Evolutionary conservation across 1,139 yeast genomes (phyloP).

Genomic region (Suhomyces wounanorum): DNA sequence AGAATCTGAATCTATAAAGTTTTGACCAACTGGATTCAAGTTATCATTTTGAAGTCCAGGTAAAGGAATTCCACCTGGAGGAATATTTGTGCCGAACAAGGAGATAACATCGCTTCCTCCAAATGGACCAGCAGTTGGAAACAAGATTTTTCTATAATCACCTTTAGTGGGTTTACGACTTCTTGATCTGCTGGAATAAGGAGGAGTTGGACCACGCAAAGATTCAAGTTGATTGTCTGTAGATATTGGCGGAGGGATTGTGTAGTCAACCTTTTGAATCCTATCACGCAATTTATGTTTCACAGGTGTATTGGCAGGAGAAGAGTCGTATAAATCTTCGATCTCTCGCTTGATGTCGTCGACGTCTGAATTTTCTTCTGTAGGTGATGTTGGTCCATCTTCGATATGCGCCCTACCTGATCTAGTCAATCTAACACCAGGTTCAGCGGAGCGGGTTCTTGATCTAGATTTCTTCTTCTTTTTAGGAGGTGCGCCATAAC

Average conservation of each 20-base stretch:
- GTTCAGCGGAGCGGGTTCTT: slow-evolving; percentile 29
- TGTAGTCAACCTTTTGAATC: slow-evolving; percentile 70
- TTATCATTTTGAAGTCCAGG: slow-evolving; percentile 37
- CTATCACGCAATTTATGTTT: slow-evolving; percentile 74
- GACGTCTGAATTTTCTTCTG: slow-evolving; percentile 17
- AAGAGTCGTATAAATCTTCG: slow-evolving; percentile 54
- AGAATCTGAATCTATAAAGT: slow-evolving; percentile 62
- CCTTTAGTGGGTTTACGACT: slow-evolving; percentile 35
- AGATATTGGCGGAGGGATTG: slow-evolving; percentile 81
- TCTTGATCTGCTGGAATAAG: slow-evolving; percentile 25
- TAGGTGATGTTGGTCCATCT: slow-evolving; percentile 24
- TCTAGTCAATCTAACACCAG: slow-evolving; percentile 22
- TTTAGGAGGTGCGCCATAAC: slow-evolving; percentile 25
- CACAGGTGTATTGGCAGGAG: slow-evolving; percentile 52
- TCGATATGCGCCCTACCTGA: slow-evolving; percentile 15
- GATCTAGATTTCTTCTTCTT: slow-evolving; percentile 27
- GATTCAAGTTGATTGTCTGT: slow-evolving; percentile 43
- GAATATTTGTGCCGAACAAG: slow-evolving; percentile 67
- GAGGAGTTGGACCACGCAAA: slow-evolving; percentile 18
- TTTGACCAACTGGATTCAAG: slow-evolving; percentile 54
- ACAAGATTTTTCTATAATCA: slow-evolving; percentile 61
- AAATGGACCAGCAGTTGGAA: slow-evolving; percentile 97
- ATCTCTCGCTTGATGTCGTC: slow-evolving; percentile 52
- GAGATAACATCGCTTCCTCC: slow-evolving; percentile 89
- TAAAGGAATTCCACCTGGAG: slow-evolving; percentile 50